These are phyloP conservation scores for Pichiaceae sp. DNA, from an alignment of 1,139 yeast genomes.

Conservation along the genomic window DNA sequence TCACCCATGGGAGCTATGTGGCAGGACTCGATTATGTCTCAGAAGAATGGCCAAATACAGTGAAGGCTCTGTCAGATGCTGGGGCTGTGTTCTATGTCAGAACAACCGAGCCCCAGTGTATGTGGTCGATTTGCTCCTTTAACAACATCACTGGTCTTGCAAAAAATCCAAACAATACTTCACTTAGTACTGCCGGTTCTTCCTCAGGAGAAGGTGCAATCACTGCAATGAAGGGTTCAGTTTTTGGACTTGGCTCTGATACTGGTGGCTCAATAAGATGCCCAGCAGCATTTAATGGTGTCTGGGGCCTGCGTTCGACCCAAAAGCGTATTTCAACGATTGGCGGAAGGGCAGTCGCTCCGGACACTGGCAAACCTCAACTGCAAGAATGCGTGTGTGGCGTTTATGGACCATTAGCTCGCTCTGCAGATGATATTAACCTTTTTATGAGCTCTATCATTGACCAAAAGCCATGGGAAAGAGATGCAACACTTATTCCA, in stretches of 20 bases:
- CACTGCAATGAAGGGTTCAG: slow-evolving; percentile 54
- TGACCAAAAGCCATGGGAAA: slow-evolving; percentile 57
- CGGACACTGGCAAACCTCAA: slow-evolving; percentile 8
- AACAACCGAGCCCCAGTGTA: slow-evolving; percentile 30
- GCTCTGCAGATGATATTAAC: slow-evolving; percentile 41
- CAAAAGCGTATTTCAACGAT: slow-evolving; percentile 31
- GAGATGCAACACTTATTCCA: slow-evolving; percentile 46
- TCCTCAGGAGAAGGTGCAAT: slow-evolving; percentile 70
- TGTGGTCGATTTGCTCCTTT: slow-evolving; percentile 40
- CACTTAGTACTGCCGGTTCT: slow-evolving; percentile 53
- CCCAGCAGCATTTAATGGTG: slow-evolving; percentile 32
- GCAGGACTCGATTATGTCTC: slow-evolving; percentile 37
- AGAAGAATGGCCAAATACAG: slow-evolving; percentile 31
- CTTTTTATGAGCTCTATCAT: slow-evolving; percentile 44
- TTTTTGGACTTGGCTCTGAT: slow-evolving; percentile 55
- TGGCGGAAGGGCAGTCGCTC: slow-evolving; percentile 33
- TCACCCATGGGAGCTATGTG: slow-evolving; percentile 46
- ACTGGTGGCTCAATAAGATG: slow-evolving; percentile 34
- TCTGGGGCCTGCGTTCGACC: slow-evolving; percentile 30
- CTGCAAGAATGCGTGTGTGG: slow-evolving; percentile 15
- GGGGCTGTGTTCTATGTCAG: slow-evolving; percentile 50
- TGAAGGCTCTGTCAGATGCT: slow-evolving; percentile 32
- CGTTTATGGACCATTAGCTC: slow-evolving; percentile 20
- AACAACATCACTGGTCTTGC: slow-evolving; percentile 39
- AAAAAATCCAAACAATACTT: slow-evolving; percentile 39